These are phyloP conservation scores for Cichorium intybus DNA, from an alignment of 140 eudicot genomes.

Conservation along the genomic window DNA sequence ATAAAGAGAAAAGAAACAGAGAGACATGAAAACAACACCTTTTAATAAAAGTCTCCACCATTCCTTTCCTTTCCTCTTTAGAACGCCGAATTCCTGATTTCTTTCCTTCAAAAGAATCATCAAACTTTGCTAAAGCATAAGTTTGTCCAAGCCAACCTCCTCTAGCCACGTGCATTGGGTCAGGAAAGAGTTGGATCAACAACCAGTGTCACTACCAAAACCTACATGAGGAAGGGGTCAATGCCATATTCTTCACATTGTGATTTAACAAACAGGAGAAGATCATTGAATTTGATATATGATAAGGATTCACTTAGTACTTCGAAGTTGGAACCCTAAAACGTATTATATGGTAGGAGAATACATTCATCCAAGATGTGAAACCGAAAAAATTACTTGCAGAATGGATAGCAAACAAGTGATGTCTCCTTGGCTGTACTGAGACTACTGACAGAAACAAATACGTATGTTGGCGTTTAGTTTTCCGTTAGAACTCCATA, in stretches of 20 bases:
- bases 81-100: conserved; percentile 78
- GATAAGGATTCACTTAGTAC: neutral
- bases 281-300: neutral
- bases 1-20: neutral
- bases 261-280: neutral
- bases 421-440: neutral
- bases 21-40: conserved; percentile 38
- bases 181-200: conserved; percentile 3
- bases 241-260: conserved; percentile 1
- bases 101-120: conserved; percentile 64
- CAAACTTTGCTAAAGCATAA: conserved; percentile 63
- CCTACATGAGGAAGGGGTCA: conserved; percentile 12
- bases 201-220: conserved; percentile 3
- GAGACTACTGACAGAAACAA: neutral
- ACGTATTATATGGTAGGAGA: neutral
- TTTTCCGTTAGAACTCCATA: neutral
- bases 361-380: neutral
- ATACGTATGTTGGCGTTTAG: neutral
- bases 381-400: neutral
- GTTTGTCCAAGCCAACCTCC: conserved; percentile 89
- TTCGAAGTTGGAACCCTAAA: neutral
- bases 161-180: conserved; percentile 53
- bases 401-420: neutral
- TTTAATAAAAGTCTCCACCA: conserved; percentile 79
- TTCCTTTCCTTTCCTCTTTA: conserved; percentile 79